Evolutionary conservation across 2,329 filamentous ascomycete species (phyloP).

Genomic region (Epichloe amarillans): DNA sequence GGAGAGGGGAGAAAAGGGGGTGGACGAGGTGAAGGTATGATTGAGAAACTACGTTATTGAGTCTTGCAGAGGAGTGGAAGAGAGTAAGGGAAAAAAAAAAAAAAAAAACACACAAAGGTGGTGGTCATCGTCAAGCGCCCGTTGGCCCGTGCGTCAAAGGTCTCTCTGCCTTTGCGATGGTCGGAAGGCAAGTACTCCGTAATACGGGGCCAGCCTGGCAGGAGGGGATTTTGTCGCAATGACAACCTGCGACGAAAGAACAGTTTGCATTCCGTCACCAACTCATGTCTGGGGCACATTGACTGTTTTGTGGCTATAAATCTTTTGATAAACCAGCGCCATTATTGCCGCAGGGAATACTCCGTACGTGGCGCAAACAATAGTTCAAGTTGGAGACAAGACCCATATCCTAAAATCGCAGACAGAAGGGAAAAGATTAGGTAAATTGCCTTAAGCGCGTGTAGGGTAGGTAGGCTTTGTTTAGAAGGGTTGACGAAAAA

Average conservation of each 20-base stretch:
- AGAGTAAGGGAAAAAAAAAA: conserved; percentile 6
- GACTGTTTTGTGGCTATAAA: no score
- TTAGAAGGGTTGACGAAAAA: no score
- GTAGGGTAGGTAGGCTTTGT: no score
- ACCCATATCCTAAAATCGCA: no score
- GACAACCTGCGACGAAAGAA: neutral
- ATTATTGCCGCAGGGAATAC: no score
- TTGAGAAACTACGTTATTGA: conserved; percentile 2
- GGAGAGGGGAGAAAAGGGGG: conserved; percentile 5
- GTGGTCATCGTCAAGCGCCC: conserved; percentile 9
- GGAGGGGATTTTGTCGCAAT: neutral
- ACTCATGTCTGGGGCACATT: no score
- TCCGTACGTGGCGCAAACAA: no score
- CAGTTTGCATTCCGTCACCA: no score
- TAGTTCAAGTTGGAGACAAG: no score
- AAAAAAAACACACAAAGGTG: conserved; percentile 2
- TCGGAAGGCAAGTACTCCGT: conserved; percentile 4
- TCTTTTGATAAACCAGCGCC: no score
- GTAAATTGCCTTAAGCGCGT: no score
- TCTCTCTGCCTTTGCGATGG: conserved; percentile 1
- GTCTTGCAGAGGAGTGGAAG: conserved; percentile 5
- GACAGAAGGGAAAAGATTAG: no score
- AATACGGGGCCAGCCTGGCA: neutral
- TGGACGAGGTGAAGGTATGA: conserved; percentile 4
- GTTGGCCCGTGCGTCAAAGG: conserved; percentile 8